Percentiles rank a stretch among this genome's conserved stretches.
These are phyloP conservation scores for Candida endomychidarum DNA, from an alignment of 805 yeast species.

Conservation along the genomic window DNA sequence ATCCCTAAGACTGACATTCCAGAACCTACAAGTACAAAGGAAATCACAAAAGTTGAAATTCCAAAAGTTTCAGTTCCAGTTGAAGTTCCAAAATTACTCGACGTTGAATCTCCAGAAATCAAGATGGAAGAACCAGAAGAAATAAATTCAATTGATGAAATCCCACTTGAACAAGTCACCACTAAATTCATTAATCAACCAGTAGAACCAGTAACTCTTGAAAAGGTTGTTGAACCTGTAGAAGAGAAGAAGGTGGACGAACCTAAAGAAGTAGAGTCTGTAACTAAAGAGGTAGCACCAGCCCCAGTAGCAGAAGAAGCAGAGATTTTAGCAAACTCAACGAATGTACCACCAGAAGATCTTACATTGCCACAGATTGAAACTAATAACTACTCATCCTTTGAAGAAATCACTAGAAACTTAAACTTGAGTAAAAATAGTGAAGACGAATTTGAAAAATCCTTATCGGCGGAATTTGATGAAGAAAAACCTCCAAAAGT, in stretches of 20 bases:
- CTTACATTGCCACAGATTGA: conserved; percentile 42
- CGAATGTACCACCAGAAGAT: conserved; percentile 38
- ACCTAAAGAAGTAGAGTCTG: background rate
- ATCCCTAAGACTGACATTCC: background rate
- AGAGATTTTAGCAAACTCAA: conserved; percentile 43
- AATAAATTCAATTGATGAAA: background rate
- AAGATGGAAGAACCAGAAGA: too few species aligned
- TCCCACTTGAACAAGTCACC: background rate
- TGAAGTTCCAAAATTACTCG: too few species aligned
- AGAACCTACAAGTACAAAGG: too few species aligned
- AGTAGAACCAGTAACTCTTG: background rate
- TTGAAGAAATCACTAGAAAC: conserved; percentile 38
- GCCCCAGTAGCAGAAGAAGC: conserved; percentile 11
- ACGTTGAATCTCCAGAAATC: too few species aligned
- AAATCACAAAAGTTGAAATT: conserved; percentile 1
- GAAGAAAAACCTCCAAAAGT: conserved; percentile 24
- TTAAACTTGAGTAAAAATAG: conserved; percentile 17
- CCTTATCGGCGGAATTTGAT: conserved; percentile 44
- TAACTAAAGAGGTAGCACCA: background rate
- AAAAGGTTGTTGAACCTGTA: background rate
- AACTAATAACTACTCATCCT: conserved; percentile 35
- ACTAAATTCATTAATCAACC: conserved; percentile 1
- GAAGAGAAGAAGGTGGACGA: too few species aligned
- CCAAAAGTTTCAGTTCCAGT: too few species aligned
- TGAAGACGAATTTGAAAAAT: conserved; percentile 34